A percentile compares a stretch with the other conserved stretches of the same genome.
Evolutionary conservation across 1,139 yeast species (phyloP).

Genomic region (Kodamaea sp.): DNA sequence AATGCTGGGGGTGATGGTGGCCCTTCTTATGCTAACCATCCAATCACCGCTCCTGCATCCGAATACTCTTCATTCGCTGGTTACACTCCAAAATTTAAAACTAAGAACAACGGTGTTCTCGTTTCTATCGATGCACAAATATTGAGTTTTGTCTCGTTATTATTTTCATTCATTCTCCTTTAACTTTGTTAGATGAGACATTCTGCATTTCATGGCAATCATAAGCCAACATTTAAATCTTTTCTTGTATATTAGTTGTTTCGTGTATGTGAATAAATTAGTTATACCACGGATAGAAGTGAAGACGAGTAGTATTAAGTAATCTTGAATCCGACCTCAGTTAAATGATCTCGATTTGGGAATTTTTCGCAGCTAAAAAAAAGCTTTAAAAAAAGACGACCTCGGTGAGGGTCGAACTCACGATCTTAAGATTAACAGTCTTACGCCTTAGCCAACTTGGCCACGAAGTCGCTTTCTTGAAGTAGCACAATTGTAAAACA

Average conservation of each 20-base stretch:
- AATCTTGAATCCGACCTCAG: neutral
- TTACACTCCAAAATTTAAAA: constrained; percentile 7
- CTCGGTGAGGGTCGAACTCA: constrained; percentile 47
- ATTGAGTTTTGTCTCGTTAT: constrained; percentile 7
- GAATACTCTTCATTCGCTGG: constrained; percentile 11
- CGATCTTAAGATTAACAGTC: constrained; percentile 51
- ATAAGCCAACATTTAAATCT: no score
- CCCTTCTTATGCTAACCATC: constrained; percentile 13
- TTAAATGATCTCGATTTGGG: no score
- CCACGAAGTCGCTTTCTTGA: constrained; percentile 41
- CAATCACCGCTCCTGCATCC: constrained; percentile 12
- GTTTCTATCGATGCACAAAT: constrained; percentile 5
- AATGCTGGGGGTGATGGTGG: constrained; percentile 2
- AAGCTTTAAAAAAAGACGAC: constrained; percentile 21
- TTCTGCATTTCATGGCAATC: no score
- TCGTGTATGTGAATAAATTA: neutral
- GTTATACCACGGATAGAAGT: neutral
- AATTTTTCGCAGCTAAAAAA: constrained; percentile 2
- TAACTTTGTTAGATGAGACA: neutral
- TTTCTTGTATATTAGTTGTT: neutral
- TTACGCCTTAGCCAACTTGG: constrained; percentile 57
- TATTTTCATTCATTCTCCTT: constrained; percentile 8
- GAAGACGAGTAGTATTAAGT: neutral
- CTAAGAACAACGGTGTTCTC: constrained; percentile 6
- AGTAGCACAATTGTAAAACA: no score